Percentiles rank a stretch among this genome's conserved stretches.
phyloP scores from a whole-genome alignment of 2,329 filamentous ascomycete species.

The Talaromyces sp. region DNA sequence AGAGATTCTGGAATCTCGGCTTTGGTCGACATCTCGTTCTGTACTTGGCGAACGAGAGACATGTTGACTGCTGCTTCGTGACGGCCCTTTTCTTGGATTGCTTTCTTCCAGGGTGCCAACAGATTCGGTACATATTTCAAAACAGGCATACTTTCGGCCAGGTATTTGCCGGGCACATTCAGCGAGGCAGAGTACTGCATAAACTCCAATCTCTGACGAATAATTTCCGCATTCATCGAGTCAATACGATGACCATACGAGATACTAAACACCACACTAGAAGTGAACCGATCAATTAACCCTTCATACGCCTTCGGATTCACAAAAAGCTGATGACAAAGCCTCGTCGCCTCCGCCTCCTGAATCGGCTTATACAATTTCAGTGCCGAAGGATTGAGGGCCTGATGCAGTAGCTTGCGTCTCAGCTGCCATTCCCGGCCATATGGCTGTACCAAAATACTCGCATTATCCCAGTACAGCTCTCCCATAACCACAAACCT shows the following conservation, averaged over 20 bases:
- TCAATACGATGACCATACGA: constrained; percentile 52
- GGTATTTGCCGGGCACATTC: constrained; percentile 48
- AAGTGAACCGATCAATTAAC: constrained; percentile 47
- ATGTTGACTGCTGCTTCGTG: constrained; percentile 35
- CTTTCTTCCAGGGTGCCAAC: constrained; percentile 46
- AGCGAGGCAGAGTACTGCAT: constrained; percentile 49
- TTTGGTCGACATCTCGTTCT: constrained; percentile 27
- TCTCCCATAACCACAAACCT: constrained; percentile 30
- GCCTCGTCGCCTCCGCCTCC: constrained; percentile 47
- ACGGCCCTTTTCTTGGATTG: constrained; percentile 20
- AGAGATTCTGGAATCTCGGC: constrained; percentile 41
- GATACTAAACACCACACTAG: constrained; percentile 50
- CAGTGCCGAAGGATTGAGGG: constrained; percentile 48
- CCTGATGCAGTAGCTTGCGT: constrained; percentile 45
- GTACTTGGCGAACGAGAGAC: constrained; percentile 40
- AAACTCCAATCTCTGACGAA: constrained; percentile 46
- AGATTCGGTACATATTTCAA: constrained; percentile 44
- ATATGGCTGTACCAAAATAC: constrained; percentile 50
- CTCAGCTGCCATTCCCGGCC: constrained; percentile 49
- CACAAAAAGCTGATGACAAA: constrained; percentile 43
- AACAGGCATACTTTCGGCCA: constrained; percentile 46
- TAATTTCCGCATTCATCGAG: constrained; percentile 45
- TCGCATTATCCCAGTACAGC: constrained; percentile 37
- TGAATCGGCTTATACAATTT: constrained; percentile 50
- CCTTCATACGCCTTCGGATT: constrained; percentile 44